Evolutionary conservation across 768 basidiomycete species (phyloP).

Genomic region (Cystofilobasidium ferigula): DNA sequence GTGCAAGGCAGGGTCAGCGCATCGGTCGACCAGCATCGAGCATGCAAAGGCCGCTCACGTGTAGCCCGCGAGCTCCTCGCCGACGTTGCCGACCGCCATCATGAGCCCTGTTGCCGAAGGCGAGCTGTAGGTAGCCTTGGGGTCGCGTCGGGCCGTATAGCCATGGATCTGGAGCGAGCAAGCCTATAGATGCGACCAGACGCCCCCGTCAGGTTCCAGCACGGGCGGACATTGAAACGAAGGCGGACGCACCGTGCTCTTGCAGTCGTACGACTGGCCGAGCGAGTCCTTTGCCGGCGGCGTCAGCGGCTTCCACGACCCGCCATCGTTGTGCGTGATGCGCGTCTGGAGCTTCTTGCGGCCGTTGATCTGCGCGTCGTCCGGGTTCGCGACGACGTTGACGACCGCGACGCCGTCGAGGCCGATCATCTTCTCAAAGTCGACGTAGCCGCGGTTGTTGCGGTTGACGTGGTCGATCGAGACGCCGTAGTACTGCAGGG

Average conservation of each 20-base stretch:
- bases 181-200: slow-evolving; percentile 42
- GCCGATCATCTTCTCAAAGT: slow-evolving; percentile 96
- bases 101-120: slow-evolving; percentile 83
- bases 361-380: slow-evolving; percentile 58
- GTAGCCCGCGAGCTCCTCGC: slow-evolving; percentile 67
- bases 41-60: slow-evolving; percentile 32
- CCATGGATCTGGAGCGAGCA: slow-evolving; percentile 88
- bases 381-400: slow-evolving; percentile 75
- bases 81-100: slow-evolving; percentile 95
- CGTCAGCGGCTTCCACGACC: slow-evolving; percentile 70
- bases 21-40: neutral
- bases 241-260: slow-evolving; percentile 47
- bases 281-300: slow-evolving; percentile 69
- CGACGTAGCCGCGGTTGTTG: slow-evolving; percentile 74
- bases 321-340: slow-evolving; percentile 96
- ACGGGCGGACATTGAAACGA: slow-evolving; percentile 20
- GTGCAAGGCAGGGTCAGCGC: neutral
- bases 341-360: slow-evolving; percentile 66
- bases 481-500: slow-evolving; percentile 59
- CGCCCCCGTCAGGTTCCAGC: neutral
- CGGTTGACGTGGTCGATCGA: slow-evolving; percentile 82
- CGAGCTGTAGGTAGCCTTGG: slow-evolving; percentile 83
- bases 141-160: slow-evolving; percentile 83
- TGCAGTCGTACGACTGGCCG: slow-evolving; percentile 60
- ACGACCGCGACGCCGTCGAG: slow-evolving; percentile 90